phyloP scores from a whole-genome alignment of 1,284 basidiomycete genomes.

The Grifola frondosa region DNA sequence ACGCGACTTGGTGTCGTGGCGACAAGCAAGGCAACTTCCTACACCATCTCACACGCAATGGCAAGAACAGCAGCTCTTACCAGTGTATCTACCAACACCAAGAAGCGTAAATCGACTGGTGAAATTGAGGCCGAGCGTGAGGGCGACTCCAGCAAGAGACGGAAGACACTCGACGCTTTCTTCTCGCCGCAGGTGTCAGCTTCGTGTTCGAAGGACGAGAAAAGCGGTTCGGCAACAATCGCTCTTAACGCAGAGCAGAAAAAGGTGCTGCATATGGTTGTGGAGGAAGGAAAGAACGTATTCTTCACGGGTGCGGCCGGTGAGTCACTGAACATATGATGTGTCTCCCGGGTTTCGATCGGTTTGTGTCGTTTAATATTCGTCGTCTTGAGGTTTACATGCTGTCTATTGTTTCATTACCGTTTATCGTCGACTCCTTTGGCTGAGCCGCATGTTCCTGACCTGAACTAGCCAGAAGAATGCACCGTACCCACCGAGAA shows the following conservation, averaged over 20 bases:
- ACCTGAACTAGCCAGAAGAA: too few relatives aligned
- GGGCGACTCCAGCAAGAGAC: constrained; percentile 32
- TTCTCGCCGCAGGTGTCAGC: constrained; percentile 43
- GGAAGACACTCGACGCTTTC: constrained; percentile 43
- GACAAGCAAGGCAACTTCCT: too few relatives aligned
- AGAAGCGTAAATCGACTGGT: constrained; percentile 44
- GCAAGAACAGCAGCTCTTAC: constrained; percentile 11
- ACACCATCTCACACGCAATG: too few relatives aligned
- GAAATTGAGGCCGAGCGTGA: constrained; percentile 22
- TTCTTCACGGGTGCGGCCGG: constrained; percentile 57
- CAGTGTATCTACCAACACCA: constrained; percentile 23
- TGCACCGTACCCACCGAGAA: too few relatives aligned
- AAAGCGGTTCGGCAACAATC: constrained; percentile 31
- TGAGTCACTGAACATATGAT: too few relatives aligned
- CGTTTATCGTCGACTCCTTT: too few relatives aligned
- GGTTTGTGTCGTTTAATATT: too few relatives aligned
- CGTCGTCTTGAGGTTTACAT: too few relatives aligned
- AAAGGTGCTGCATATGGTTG: constrained; percentile 42
- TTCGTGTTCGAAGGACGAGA: constrained; percentile 29
- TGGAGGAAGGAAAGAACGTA: constrained; percentile 47
- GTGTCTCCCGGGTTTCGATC: not conserved
- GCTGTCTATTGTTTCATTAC: too few relatives aligned
- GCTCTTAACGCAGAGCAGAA: constrained; percentile 46
- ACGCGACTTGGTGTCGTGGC: too few relatives aligned
- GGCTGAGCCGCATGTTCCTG: too few relatives aligned